Base-by-base conservation (phyloP, 176 grass and related monocot genomes). In the Oryza meyeriana region DNA sequence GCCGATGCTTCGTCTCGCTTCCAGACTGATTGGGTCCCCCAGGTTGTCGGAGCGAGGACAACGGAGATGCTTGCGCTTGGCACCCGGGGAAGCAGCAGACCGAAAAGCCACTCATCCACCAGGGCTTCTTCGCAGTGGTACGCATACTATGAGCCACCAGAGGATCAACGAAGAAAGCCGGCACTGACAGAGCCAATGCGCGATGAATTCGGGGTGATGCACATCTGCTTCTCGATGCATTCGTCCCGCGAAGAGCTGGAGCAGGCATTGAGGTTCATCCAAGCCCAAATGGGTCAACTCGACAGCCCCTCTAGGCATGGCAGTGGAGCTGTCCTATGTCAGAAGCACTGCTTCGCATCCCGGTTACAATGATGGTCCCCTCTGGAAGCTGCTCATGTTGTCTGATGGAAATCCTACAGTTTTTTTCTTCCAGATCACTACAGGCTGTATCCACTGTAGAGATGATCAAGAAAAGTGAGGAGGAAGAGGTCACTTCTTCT, bases 261-360 rank as follows among this genome's bases (percentile, higher is more conserved):
- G 16, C 84, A 74, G 35, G 89, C 91, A 5, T 12, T 97, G 63
- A 79, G 41, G 18, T 61, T 88, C 30, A 66, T 94, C 41, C 68
- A 62, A n/a, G 58, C 94, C 94, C 61, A 89, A 87, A 63, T 93
- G 91, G 94, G 94, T 91, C 5, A 79, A 93, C 50, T 97, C 91
- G 1, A 97, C 91, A 5, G 93, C 89, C 2, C 94, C 91, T 17
- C 91, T 84, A 4, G 83, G 64, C 47, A 76, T 85, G 66, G 94
- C 87, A 1, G 65, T 93, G 74, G 91, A 93, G 30, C 86, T 97
- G 12, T 25, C 81, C 70, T 97, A 91, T 52, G 91, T 97, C 64
- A 83, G 79, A 89, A 93, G 68, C 69, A 97, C 71, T 97, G 94
- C 66, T 89, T 76, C 50, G 44, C 85, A 35, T 89, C 91, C 44